Conservation (phyloP, 768 basidiomycete species). For the Fomitopsis pulvina region DNA sequence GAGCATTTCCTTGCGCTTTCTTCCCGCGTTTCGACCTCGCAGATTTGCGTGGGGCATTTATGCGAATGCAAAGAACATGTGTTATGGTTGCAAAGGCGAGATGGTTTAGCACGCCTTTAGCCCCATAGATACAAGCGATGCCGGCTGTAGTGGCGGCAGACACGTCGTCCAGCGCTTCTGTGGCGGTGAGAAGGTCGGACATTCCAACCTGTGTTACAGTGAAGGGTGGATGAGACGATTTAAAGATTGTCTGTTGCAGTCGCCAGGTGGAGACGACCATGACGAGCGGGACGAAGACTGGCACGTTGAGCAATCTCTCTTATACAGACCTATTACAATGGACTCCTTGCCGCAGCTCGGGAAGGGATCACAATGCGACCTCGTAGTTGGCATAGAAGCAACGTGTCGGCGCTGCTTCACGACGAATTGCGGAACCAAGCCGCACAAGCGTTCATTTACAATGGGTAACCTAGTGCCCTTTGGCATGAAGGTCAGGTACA, state of each 20-base stretch:
- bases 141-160: no score
- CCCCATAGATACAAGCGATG: constrained; percentile 36
- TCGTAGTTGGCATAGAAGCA: no score
- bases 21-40: neutral
- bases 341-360: no score
- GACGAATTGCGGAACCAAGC: no score
- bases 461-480: no score
- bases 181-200: neutral
- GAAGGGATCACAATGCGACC: no score
- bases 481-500: no score
- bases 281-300: no score
- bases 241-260: constrained; percentile 3
- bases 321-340: no score
- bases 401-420: no score
- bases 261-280: neutral
- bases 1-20: neutral
- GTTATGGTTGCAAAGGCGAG: constrained; percentile 36
- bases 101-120: constrained; percentile 26
- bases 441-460: no score
- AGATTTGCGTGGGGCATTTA: constrained; percentile 10
- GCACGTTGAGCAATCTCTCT: no score
- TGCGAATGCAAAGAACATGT: constrained; percentile 28
- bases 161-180: neutral
- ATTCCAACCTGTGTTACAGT: neutral
- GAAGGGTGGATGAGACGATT: neutral